Base-by-base conservation (phyloP, 176 grass and related monocot species). In the Pontederia crassipes region DNA sequence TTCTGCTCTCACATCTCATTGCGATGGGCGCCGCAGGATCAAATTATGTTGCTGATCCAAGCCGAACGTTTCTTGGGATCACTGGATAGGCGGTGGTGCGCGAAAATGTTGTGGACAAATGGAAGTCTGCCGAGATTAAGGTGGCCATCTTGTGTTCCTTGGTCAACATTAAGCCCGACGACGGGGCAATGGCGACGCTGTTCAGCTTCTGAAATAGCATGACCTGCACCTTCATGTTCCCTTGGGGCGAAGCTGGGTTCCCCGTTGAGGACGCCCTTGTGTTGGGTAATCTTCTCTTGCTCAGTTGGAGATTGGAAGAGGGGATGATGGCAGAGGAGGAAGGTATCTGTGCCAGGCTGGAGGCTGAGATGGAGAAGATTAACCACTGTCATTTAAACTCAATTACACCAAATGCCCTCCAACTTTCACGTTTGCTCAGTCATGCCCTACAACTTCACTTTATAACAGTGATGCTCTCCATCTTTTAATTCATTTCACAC, bases 311-410 rank as follows among this genome's bases (percentile, higher is more conserved):
- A 24, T 65, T 88, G 12, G 64, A 79, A 27, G 65, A 73, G 28
- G 10, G 49, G 46, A 62, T 83, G 26, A 64, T 59, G 4, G 68
- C 71, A 8, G 76, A 82, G 59, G 85, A 88, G 13, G 45, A 71
- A 0, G 64, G 73, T 17, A 59, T 79, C 59, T 68, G 73, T 46
- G 0, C 46, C 49, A 77, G 76, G 14, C 64, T 88, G 2, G 29
- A 80, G 0, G 52, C 80, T 45, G 85, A 88, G 80, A 82, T 69
- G 76, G 85, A 88, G 76, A 88, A 83, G 72, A 88, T 88, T 48
- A 52, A 15, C 67, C 76, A 77, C 59, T 73, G 82, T 60, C 80
- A 88, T 55, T 72, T 80, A 11, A 66, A 61, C 35, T 76, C 80
- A 10, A 47, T n/a, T n/a, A n/a, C n/a, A n/a, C n/a, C n/a, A n/a